These are phyloP conservation scores for Wallacemonas sp. DNA, from an alignment of 208 protist genomes.

Conservation along the genomic window DNA sequence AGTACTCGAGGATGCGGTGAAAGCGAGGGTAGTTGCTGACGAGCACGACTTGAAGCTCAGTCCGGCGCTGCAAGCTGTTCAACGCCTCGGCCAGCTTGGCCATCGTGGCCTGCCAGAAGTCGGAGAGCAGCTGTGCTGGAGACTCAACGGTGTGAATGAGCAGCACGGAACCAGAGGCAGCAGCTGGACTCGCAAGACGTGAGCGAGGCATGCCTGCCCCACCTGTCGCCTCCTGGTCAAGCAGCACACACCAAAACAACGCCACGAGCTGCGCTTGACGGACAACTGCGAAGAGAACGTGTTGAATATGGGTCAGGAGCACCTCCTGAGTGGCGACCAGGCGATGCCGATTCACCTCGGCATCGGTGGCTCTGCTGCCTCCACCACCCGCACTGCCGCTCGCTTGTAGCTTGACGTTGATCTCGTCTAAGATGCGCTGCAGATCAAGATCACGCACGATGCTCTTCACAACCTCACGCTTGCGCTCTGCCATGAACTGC, in stretches of 20 bases:
- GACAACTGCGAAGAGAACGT: slow-evolving; percentile 46
- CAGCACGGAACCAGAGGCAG: neutral
- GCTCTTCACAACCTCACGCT: slow-evolving; percentile 61
- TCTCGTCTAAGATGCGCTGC: slow-evolving; percentile 46
- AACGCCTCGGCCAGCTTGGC: slow-evolving; percentile 67
- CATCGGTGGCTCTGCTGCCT: neutral
- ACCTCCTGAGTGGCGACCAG: slow-evolving; percentile 26
- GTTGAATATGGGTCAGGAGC: slow-evolving; percentile 52
- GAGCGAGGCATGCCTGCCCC: neutral
- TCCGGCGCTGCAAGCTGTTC: slow-evolving; percentile 47
- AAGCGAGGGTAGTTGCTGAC: slow-evolving; percentile 48
- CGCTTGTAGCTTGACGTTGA: slow-evolving; percentile 27
- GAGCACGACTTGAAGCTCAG: slow-evolving; percentile 43
- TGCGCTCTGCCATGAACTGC: slow-evolving; percentile 73
- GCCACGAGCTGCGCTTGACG: slow-evolving; percentile 65
- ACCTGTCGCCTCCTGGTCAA: slow-evolving; percentile 24
- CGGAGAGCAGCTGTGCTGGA: slow-evolving; percentile 61
- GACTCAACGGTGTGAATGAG: slow-evolving; percentile 37
- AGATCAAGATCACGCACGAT: slow-evolving; percentile 68
- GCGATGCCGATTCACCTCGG: slow-evolving; percentile 18
- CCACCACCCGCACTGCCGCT: slow-evolving; percentile 10
- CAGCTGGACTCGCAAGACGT: neutral
- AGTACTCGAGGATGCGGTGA: slow-evolving; percentile 46
- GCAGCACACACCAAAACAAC: slow-evolving; percentile 65
- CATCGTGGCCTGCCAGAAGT: slow-evolving; percentile 66